Percentiles rank a stretch among this genome's conserved stretches.
These are phyloP conservation scores for Graphilbum fragrans DNA, from an alignment of 2,329 filamentous ascomycete species.

Conservation along the genomic window DNA sequence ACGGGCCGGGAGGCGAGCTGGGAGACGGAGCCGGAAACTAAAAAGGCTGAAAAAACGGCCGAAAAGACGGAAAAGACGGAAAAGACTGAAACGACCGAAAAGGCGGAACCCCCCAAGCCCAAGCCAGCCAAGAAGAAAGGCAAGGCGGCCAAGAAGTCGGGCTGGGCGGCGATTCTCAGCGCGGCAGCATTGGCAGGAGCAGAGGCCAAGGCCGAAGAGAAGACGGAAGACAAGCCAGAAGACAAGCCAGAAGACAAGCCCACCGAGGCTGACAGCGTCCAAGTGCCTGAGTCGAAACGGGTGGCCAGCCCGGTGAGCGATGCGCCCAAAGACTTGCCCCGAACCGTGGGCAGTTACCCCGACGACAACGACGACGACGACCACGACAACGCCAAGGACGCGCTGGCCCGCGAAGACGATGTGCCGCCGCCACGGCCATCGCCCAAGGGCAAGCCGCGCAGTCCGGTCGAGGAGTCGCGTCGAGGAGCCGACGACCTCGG, in stretches of 20 bases:
- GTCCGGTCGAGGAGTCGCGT: background rate
- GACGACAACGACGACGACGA: constrained; percentile 10
- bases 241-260: background rate
- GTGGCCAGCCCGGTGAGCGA: constrained; percentile 1
- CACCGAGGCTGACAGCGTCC: constrained; percentile 8
- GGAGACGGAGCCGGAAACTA: background rate
- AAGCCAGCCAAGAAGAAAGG: background rate
- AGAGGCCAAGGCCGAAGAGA: constrained; percentile 7
- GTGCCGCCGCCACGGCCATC: constrained; percentile 1
- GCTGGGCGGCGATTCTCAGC: constrained; percentile 41
- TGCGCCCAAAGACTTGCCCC: background rate
- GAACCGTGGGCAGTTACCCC: background rate
- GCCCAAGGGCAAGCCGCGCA: background rate
- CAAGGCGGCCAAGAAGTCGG: constrained; percentile 22
- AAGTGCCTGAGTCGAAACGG: background rate
- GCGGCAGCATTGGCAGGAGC: constrained; percentile 27
- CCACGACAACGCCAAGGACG: constrained; percentile 14
- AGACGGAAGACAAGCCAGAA: background rate
- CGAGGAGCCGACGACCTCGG: constrained; percentile 14
- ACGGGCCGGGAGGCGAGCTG: background rate
- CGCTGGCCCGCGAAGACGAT: no score
- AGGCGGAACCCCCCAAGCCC: no score
- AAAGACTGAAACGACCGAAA: no score
- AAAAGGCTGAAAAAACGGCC: no score
- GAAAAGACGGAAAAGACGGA: no score